These are phyloP conservation scores for Auxenochlorella pyrenoidosa DNA, from an alignment of 139 green algal genomes.

Conservation along the genomic window DNA sequence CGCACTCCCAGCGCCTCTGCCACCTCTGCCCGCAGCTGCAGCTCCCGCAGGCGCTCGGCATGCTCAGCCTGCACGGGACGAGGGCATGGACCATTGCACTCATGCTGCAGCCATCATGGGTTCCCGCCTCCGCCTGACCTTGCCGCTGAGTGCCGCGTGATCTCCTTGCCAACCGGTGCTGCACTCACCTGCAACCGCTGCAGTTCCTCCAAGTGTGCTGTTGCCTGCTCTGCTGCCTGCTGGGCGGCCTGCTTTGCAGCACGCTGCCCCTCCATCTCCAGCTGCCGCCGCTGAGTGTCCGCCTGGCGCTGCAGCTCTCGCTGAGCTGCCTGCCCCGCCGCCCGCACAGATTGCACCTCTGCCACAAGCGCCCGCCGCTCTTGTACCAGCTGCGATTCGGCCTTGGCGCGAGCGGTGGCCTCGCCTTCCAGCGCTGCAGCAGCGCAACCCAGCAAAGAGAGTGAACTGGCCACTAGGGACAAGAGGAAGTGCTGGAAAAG, in stretches of 20 bases:
- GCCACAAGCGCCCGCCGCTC: not conserved
- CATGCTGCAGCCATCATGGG: not conserved
- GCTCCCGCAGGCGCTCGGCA: conserved; percentile 16
- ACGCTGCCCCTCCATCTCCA: not conserved
- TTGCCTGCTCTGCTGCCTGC: not conserved
- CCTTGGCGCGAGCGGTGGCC: not conserved
- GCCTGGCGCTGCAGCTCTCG: not conserved
- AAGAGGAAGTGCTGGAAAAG: too few relatives aligned
- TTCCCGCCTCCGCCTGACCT: not conserved
- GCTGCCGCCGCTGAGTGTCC: not conserved
- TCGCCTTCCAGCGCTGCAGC: conserved; percentile 13
- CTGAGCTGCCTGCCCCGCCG: not conserved
- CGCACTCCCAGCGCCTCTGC: conserved; percentile 13
- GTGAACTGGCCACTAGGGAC: not conserved
- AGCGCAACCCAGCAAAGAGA: not conserved
- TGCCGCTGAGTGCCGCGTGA: not conserved
- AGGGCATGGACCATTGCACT: not conserved
- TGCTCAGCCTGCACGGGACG: not conserved
- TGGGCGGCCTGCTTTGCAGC: not conserved
- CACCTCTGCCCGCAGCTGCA: conserved; percentile 41
- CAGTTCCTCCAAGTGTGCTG: not conserved
- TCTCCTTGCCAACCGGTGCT: not conserved
- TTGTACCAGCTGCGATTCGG: conserved; percentile 2
- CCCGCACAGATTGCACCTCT: not conserved
- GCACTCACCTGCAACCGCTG: not conserved